Conservation (phyloP, 192 early-diverging fungal species). For the Allomyces javanicus region DNA sequence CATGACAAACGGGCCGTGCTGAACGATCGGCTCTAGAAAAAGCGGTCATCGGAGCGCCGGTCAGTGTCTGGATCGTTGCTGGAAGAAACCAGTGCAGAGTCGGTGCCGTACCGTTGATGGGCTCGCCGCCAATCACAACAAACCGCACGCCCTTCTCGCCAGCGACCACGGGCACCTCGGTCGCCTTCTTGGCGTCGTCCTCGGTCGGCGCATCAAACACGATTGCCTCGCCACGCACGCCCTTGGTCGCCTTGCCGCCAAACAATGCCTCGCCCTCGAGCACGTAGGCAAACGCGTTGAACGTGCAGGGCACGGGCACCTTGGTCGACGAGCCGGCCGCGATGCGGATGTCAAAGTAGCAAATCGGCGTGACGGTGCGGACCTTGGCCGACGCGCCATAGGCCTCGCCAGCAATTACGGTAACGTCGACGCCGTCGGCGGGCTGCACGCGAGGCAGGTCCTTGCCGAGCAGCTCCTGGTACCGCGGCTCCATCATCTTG, state of each 20-base stretch:
- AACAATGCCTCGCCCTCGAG: constrained; percentile 11
- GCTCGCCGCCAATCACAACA: constrained; percentile 22
- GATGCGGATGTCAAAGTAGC: constrained; percentile 12
- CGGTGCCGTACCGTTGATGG: constrained; percentile 11
- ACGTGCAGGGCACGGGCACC: constrained; percentile 11
- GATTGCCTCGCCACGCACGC: constrained; percentile 4
- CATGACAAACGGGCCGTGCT: constrained; percentile 49
- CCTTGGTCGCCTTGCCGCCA: constrained; percentile 7
- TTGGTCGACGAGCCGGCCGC: constrained; percentile 6
- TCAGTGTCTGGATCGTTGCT: too few relatives aligned
- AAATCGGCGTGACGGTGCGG: constrained; percentile 11
- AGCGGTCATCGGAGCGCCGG: too few relatives aligned
- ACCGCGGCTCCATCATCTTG: constrained; percentile 35
- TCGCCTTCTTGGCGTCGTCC: constrained; percentile 7
- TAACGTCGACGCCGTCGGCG: constrained; percentile 4
- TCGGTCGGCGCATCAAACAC: constrained; percentile 10
- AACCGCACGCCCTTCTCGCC: constrained; percentile 13
- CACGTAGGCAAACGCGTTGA: constrained; percentile 12
- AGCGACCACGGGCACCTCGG: constrained; percentile 11
- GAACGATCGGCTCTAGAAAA: constrained; percentile 19
- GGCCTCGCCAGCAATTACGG: constrained; percentile 15
- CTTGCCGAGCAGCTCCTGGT: constrained; percentile 14
- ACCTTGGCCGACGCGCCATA: constrained; percentile 8
- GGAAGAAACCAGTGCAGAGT: too few relatives aligned
- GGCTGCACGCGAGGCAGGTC: constrained; percentile 13